Evolutionary conservation across 75 land plant genomes (phyloP).

Genomic region (Selaginella tamariscina): DNA sequence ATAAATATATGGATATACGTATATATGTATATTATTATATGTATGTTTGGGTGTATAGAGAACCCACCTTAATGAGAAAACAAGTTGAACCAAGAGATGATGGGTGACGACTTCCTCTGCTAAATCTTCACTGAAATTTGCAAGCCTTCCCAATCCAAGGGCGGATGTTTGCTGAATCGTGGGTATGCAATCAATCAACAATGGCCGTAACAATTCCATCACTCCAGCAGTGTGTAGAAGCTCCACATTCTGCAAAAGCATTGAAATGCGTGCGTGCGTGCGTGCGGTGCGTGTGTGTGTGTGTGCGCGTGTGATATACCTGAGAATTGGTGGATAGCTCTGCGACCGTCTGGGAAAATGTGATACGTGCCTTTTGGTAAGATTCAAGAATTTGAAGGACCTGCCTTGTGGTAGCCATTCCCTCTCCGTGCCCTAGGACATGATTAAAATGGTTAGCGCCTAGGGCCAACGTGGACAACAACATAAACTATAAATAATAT

Average conservation of each 20-base stretch:
- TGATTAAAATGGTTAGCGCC: not conserved
- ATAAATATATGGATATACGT: too few species aligned
- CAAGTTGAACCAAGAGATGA: not conserved
- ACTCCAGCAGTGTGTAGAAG: constrained; percentile 11
- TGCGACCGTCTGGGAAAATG: constrained; percentile 10
- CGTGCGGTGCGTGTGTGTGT: not conserved
- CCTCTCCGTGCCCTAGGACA: not conserved
- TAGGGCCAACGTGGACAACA: not conserved
- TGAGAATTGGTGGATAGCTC: constrained; percentile 6
- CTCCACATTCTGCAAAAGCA: constrained; percentile 5
- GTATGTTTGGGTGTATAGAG: too few species aligned
- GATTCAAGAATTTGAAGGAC: constrained; percentile 12
- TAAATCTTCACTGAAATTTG: constrained; percentile 3
- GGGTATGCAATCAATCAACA: constrained; percentile 4
- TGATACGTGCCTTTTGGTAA: constrained; percentile 2
- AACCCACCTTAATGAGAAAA: constrained; percentile 2
- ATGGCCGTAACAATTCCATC: not conserved
- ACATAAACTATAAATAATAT: too few species aligned
- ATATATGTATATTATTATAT: too few species aligned
- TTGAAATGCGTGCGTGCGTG: not conserved
- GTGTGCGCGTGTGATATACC: not conserved
- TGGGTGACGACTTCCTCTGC: not conserved
- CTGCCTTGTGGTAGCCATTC: constrained; percentile 2
- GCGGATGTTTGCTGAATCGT: constrained; percentile 4
- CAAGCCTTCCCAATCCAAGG: constrained; percentile 4